Conservation (phyloP, 2,329 filamentous ascomycete genomes). For the Claviceps purpurea region DNA sequence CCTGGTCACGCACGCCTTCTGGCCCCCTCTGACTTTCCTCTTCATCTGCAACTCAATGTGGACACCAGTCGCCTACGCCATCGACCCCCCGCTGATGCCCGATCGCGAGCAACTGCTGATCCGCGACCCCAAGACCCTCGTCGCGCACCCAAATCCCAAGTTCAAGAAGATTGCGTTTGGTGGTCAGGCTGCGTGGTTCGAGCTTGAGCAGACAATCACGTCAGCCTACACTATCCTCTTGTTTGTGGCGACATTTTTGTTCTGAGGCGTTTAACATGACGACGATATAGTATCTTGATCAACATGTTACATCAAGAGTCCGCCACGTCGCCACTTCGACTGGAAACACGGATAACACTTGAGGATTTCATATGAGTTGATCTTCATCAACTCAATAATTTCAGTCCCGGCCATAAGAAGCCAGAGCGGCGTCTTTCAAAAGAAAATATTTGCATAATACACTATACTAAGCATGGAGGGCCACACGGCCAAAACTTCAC, state of each 20-base stretch:
- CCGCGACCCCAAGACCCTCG: constrained; percentile 39
- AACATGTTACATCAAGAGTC: too few species aligned
- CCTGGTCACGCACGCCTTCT: constrained; percentile 46
- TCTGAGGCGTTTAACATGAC: constrained; percentile 1
- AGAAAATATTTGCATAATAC: not conserved
- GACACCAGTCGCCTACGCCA: constrained; percentile 47
- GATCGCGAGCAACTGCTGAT: constrained; percentile 43
- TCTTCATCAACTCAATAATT: too few species aligned
- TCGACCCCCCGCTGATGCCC: constrained; percentile 44
- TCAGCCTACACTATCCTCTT: constrained; percentile 36
- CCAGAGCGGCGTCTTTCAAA: not conserved
- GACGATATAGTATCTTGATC: not conserved
- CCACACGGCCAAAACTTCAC: not conserved
- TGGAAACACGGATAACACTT: not conserved
- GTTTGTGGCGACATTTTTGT: constrained; percentile 30
- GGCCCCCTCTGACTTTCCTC: constrained; percentile 46
- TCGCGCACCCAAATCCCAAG: constrained; percentile 35
- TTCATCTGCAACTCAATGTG: constrained; percentile 41
- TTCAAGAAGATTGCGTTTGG: constrained; percentile 43
- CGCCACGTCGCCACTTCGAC: not conserved
- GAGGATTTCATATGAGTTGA: too few species aligned
- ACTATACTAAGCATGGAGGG: not conserved
- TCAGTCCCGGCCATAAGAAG: too few species aligned
- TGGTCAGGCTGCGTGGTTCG: constrained; percentile 40
- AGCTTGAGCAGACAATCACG: constrained; percentile 38